Base-by-base conservation (phyloP, 164 flowering plant species). In the Litsea cubeba region DNA sequence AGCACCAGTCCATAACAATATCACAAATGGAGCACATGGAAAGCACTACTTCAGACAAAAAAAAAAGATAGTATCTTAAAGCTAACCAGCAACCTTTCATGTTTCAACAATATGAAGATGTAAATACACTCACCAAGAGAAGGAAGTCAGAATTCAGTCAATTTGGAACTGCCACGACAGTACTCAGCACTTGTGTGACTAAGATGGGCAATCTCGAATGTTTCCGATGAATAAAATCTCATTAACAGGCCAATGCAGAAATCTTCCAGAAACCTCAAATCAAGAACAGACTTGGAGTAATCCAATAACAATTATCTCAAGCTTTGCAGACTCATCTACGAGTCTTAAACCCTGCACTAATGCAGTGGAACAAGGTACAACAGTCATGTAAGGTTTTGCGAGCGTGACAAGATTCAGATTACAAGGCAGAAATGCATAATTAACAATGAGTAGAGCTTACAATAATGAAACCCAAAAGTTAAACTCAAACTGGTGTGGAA, bases 331-430 rank as follows among this genome's bases (percentile, higher is more conserved):
- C 6, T 63, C 66, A 63, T 25, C 28, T 23, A 25, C 28, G 28
- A 63, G 28, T 5, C 26, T n/a, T 63, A 63, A 63, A 63, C 26
- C 66, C 66, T 63, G 66, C 66, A 63, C 66, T 24, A n/a, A 63
- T 63, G 66, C 32, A 23, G 28, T 23, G 26, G 66, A 63, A 63
- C 28, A 63, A 25, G 4, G 28, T 23, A n/a, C 2, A 63, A n/a
- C 22, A 25, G 12, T 14, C 10, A 23, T 63, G 14, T 23, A 20
- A 60, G 63, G 23, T 60, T 60, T 18, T 63, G 28, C 32, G 12
- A 63, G 28, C 14, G 17, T 12, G 32, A 25, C 25, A 63, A 25
- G 66, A 25, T 63, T 54, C 60, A 54, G 60, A 20, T 3, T 3
- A 54, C n/a, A 17, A 17, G 5, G n/a, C n/a, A 54, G 60, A 54